These are phyloP conservation scores for Astragalus glycyphyllos DNA, from an alignment of 306 rosid species.

Conservation along the genomic window DNA sequence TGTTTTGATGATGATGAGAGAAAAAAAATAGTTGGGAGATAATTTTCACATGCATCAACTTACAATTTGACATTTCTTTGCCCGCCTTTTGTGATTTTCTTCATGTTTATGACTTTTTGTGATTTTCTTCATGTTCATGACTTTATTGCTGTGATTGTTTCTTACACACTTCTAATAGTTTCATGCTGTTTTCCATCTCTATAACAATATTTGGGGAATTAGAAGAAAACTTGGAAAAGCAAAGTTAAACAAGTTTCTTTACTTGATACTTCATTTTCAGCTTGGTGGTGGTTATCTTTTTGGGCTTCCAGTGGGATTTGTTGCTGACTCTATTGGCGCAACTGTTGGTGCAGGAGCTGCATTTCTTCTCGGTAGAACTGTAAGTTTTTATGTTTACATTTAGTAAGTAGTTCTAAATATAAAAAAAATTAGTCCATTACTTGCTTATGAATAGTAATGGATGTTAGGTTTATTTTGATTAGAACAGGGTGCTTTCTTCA, in stretches of 20 bases:
- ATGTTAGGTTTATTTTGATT: constrained; percentile 16
- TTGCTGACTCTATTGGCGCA: constrained; percentile 95
- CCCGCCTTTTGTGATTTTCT: constrained; percentile 21
- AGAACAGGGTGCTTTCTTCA: constrained; percentile 26
- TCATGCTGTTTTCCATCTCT: constrained; percentile 30
- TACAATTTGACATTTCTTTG: constrained; percentile 20
- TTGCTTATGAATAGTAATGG: constrained; percentile 2
- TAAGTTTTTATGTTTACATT: constrained; percentile 47
- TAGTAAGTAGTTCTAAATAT: constrained; percentile 15
- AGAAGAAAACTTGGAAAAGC: constrained; percentile 28
- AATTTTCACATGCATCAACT: background rate
- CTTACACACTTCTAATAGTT: constrained; percentile 10
- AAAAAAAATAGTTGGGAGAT: background rate
- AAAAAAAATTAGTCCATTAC: background rate
- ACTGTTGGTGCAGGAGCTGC: constrained; percentile 94
- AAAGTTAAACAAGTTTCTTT: constrained; percentile 1
- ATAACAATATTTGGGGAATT: constrained; percentile 16
- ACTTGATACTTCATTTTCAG: constrained; percentile 57
- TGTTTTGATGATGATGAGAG: constrained; percentile 2
- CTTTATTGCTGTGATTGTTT: constrained; percentile 22
- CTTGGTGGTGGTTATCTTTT: constrained; percentile 98
- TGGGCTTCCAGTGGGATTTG: constrained; percentile 90
- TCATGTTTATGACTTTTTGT: background rate
- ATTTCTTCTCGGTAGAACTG: constrained; percentile 96
- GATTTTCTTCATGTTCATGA: constrained; percentile 30